A percentile compares a stretch with the other conserved stretches of the same genome.
phyloP scores from a whole-genome alignment of 75 land plant genomes.

The Adiantum capillusveneris region DNA sequence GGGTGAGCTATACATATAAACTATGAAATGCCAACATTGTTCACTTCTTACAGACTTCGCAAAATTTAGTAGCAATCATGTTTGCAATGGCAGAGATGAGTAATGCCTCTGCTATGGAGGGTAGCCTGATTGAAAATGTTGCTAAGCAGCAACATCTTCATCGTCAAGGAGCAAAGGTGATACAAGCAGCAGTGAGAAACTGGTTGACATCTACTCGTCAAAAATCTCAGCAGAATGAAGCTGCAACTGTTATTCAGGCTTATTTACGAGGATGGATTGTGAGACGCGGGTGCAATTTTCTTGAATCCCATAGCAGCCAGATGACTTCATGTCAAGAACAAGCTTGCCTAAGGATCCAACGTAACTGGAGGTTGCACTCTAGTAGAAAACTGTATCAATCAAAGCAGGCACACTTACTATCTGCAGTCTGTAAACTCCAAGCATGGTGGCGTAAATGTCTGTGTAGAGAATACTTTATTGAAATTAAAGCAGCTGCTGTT shows the following conservation, averaged over 20 bases:
- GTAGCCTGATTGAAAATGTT: no score
- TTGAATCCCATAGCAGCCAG: neutral
- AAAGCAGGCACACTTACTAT: constrained; percentile 4
- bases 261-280: constrained; percentile 29
- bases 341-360: constrained; percentile 37
- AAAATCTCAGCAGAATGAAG: no score
- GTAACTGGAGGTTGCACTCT: constrained; percentile 16
- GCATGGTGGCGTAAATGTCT: constrained; percentile 32
- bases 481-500: constrained; percentile 17
- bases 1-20: no score
- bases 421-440: constrained; percentile 34
- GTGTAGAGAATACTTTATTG: constrained; percentile 14
- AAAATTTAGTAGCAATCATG: no score
- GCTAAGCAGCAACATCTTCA: no score
- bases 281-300: neutral
- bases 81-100: no score
- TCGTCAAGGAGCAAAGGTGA: no score
- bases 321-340: neutral
- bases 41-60: no score
- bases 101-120: no score
- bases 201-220: no score
- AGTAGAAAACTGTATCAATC: constrained; percentile 3
- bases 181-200: no score
- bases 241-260: constrained; percentile 30
- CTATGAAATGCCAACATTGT: no score